Evolutionary conservation across 2,329 filamentous ascomycete species (phyloP).

Genomic region (Blastomyces percursus): DNA sequence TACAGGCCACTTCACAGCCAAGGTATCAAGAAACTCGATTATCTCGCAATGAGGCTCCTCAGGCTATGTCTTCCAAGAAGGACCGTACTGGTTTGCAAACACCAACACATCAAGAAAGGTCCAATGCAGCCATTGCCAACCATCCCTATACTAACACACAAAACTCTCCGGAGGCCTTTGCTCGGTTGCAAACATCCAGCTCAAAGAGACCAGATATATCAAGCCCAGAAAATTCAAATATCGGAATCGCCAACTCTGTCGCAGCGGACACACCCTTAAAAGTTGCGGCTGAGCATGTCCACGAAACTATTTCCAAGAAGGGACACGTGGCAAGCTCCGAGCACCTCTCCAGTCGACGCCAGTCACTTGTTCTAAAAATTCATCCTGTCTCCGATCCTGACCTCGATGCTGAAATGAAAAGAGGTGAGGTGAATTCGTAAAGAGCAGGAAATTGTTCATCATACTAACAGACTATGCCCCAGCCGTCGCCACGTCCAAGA

Average conservation of each 20-base stretch:
- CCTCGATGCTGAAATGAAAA: background rate
- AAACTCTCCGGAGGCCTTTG: too few relatives aligned
- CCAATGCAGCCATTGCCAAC: background rate
- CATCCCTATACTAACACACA: background rate
- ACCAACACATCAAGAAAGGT: background rate
- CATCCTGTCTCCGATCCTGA: background rate
- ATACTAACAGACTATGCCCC: background rate
- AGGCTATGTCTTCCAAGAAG: background rate
- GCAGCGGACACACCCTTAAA: background rate
- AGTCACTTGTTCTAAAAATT: background rate
- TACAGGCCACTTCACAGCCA: background rate
- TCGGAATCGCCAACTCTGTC: background rate
- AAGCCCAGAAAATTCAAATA: background rate
- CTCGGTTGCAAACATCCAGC: background rate
- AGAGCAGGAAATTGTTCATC: background rate
- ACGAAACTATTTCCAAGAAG: background rate
- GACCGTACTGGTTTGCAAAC: background rate
- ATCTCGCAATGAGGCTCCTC: background rate
- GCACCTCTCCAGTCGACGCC: background rate
- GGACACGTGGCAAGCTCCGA: background rate
- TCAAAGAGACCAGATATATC: too few relatives aligned
- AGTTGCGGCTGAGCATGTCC: too few relatives aligned
- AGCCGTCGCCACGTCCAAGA: background rate
- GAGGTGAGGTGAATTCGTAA: background rate
- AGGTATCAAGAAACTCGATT: background rate